Evolutionary conservation across 768 basidiomycete genomes (phyloP), one percentile per base, ranked within the genome.

Genomic region (Tulasnella sp.): DNA sequence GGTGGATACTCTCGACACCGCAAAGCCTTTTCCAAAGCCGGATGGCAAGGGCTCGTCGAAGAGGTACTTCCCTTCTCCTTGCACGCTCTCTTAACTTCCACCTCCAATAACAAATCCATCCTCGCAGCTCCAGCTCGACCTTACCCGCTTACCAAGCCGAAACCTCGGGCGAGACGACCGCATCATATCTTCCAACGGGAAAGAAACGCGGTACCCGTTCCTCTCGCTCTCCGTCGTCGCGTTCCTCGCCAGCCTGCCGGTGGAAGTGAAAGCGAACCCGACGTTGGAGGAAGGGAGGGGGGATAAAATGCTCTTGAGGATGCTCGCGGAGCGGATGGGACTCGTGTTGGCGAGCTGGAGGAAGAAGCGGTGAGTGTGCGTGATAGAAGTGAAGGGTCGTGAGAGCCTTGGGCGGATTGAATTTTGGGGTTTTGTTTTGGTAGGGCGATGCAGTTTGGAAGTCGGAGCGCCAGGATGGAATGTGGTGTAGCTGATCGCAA

Each of bases 131-230:
- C 94, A 98, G 79, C 84, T 93, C 69, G 92, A 98, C 76, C 85
- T 97, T 37, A 87, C 90, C 77, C 89, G 94, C 26, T 89, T 98
- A 74, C 93, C 95, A 0, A 86, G 83, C 3, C 86, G 97, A 63
- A 99, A 99, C 78, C 82, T 98, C 14, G 95, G 95, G 16, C 84
- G 97, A 74, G 96, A 99, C 79, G 97, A 99, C 79, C 90, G 97
- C 14, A 86, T 98, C 68, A 88, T 96, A 73, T 95, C 96, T 2
- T 89, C 89, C 0, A 89, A 93, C 75, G 94, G 94, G 3, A 94
- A 95, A 79, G 97, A 99, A 80, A 89, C 90, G 1, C 85, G 97
- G 40, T 92, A 95, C 77, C 95, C 95, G 0, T 97, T 94, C 79
- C 86, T 98, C 62, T 92, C 91, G 3, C 85, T 97, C 26, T 83